Conservation (phyloP, 257 asterid genomes). For the Plectranthus barbatus region DNA sequence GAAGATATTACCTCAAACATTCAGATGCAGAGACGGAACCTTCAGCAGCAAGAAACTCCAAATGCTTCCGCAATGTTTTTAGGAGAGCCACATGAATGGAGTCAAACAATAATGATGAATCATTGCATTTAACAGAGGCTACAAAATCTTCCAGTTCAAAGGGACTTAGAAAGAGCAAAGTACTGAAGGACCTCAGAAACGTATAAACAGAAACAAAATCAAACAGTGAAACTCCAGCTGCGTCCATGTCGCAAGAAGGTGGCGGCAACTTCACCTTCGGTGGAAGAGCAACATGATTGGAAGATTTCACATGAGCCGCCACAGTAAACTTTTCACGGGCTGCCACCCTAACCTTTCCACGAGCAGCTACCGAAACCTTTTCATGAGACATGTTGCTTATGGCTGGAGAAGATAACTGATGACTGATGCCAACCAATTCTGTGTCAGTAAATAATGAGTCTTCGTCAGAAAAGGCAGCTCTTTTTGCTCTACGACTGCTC, state of each 20-base stretch:
- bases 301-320: constrained; percentile 21
- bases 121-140: constrained; percentile 51
- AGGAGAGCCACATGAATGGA: constrained; percentile 75
- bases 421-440: constrained; percentile 27
- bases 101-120: constrained; percentile 65
- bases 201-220: constrained; percentile 75
- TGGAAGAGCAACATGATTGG: constrained; percentile 28
- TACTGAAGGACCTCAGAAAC: constrained; percentile 92
- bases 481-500: constrained; percentile 75
- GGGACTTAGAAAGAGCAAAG: constrained; percentile 77
- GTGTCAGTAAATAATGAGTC: constrained; percentile 29
- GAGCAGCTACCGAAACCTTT: constrained; percentile 22
- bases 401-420: constrained; percentile 50
- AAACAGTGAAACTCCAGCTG: constrained; percentile 51
- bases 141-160: constrained; percentile 76
- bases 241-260: constrained; percentile 52
- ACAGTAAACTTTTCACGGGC: constrained; percentile 28
- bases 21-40: constrained; percentile 54
- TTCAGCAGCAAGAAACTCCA: constrained; percentile 62
- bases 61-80: constrained; percentile 66
- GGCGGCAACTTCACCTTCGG: constrained; percentile 70
- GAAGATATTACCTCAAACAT: constrained; percentile 63
- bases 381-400: constrained; percentile 51
- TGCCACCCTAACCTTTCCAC: constrained; percentile 20
- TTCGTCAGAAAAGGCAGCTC: constrained; percentile 25